phyloP scores from a whole-genome alignment of 2,329 filamentous ascomycete genomes.

The Corynespora cassiicola region DNA sequence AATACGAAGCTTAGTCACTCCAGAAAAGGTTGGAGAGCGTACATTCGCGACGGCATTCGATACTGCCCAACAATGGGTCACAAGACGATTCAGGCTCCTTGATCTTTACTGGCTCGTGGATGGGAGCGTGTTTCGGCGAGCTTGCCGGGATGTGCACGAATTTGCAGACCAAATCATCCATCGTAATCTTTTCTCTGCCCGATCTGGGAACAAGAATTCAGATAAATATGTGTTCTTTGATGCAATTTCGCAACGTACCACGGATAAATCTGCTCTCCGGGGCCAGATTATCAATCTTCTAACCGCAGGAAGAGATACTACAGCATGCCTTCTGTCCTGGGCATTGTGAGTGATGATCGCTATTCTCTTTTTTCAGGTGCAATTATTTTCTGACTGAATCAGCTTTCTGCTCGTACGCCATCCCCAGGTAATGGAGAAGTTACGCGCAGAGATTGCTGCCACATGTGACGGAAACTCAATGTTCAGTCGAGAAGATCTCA shows the following conservation, averaged over 20 bases:
- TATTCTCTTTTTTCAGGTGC: too few relatives aligned
- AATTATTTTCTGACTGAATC: constrained; percentile 2
- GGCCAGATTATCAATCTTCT: constrained; percentile 50
- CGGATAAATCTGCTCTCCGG: constrained; percentile 45
- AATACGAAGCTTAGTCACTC: constrained; percentile 27
- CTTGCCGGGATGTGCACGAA: constrained; percentile 33
- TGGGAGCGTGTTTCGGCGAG: constrained; percentile 29
- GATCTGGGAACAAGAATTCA: constrained; percentile 18
- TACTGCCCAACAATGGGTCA: constrained; percentile 41
- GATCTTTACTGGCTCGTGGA: constrained; percentile 54
- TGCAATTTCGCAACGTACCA: constrained; percentile 40
- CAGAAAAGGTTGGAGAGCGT: constrained; percentile 19
- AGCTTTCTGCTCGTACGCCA: constrained; percentile 40
- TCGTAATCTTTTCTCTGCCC: constrained; percentile 47
- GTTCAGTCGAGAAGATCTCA: constrained; percentile 51
- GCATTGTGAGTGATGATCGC: constrained; percentile 18
- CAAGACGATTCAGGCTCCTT: constrained; percentile 42
- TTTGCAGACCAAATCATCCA: constrained; percentile 53
- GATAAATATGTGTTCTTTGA: constrained; percentile 47
- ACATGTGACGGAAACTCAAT: constrained; percentile 37
- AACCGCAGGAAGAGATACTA: constrained; percentile 38
- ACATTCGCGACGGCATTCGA: constrained; percentile 49
- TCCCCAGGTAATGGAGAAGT: constrained; percentile 35
- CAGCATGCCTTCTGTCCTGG: constrained; percentile 36
- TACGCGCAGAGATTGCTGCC: constrained; percentile 42